These are phyloP conservation scores for Polymyxa betae DNA, from an alignment of 208 protist species.

Conservation along the genomic window DNA sequence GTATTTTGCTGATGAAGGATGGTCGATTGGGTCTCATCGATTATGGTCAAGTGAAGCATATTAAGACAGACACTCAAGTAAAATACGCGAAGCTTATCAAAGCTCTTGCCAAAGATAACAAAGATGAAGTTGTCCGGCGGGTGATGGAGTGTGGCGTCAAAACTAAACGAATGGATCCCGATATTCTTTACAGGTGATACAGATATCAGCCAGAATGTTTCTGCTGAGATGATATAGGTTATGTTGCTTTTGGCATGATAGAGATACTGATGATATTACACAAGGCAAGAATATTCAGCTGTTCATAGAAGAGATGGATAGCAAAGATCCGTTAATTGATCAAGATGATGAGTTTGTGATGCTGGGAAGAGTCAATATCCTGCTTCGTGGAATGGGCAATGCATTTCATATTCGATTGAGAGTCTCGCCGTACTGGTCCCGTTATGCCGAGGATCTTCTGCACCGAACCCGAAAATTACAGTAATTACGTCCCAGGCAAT, in stretches of 20 bases:
- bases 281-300: background rate
- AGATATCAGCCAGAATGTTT: background rate
- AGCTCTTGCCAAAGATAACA: conserved; percentile 2
- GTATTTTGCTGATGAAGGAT: conserved; percentile 56
- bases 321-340: background rate
- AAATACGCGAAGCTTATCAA: background rate
- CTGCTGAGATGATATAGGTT: background rate
- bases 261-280: background rate
- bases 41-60: conserved; percentile 50
- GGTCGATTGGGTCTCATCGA: conserved; percentile 55
- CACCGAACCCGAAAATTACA: no score
- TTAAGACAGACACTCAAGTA: background rate
- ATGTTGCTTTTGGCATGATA: background rate
- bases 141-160: background rate
- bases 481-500: no score
- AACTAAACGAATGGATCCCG: background rate
- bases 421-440: background rate
- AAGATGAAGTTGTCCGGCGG: background rate
- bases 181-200: background rate
- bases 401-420: background rate
- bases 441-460: background rate
- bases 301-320: conserved; percentile 19
- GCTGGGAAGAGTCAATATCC: background rate
- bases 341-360: conserved; percentile 30
- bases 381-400: conserved; percentile 29